Evolutionary conservation across 2,329 filamentous ascomycete genomes (phyloP).

Genomic region (Ilyonectria sp.): DNA sequence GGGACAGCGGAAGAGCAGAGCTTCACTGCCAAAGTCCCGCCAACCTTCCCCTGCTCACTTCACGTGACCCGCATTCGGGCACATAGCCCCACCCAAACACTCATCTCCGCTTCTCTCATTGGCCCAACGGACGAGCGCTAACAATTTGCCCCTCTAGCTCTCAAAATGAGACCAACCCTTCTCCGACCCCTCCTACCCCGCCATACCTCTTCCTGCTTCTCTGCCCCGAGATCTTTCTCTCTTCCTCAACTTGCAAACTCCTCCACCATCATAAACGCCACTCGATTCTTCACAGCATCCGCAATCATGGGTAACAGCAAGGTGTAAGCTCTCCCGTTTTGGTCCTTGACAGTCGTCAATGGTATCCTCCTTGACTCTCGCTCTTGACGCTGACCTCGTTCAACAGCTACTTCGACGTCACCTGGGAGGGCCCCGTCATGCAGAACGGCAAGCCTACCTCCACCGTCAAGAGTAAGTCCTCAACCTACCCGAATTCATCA

Average conservation of each 20-base stretch:
- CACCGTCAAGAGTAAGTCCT: conserved; percentile 71
- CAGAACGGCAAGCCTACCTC: conserved; percentile 70
- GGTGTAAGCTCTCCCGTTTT: conserved; percentile 68
- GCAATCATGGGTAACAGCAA: conserved; percentile 78
- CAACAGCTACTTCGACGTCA: conserved; percentile 78
- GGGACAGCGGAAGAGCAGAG: conserved; percentile 27
- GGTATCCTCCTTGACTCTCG: not conserved
- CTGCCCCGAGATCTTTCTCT: conserved; percentile 57
- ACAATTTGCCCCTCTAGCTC: conserved; percentile 59
- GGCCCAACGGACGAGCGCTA: conserved; percentile 52
- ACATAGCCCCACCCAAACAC: conserved; percentile 33
- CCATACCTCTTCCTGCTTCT: conserved; percentile 58
- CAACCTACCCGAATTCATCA: conserved; percentile 22
- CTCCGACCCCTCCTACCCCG: conserved; percentile 64
- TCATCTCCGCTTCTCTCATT: conserved; percentile 40
- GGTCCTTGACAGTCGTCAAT: conserved; percentile 21
- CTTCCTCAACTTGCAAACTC: conserved; percentile 60
- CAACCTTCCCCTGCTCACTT: conserved; percentile 24
- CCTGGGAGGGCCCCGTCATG: conserved; percentile 81
- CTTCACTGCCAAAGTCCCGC: conserved; percentile 26
- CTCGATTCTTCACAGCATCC: conserved; percentile 70
- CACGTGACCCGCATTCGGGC: conserved; percentile 50
- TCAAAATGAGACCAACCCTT: conserved; percentile 63
- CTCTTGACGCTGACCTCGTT: conserved; percentile 41
- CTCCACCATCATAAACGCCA: conserved; percentile 56